Evolutionary conservation across 805 yeast species (phyloP), one percentile per base, ranked within the genome.

Genomic region (Komagataella mondaviorum): DNA sequence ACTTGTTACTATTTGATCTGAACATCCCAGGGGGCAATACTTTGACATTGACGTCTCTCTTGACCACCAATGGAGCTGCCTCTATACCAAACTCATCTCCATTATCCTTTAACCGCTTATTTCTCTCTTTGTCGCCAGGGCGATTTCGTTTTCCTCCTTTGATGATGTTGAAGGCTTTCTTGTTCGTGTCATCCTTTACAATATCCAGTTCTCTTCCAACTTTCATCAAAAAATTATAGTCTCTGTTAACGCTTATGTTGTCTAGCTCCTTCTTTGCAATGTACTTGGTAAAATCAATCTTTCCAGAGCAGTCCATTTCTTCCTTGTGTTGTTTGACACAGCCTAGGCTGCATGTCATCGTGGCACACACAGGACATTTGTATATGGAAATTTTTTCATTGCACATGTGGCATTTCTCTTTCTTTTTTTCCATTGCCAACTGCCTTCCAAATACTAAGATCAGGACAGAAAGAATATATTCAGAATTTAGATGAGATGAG

Each of bases 281-380:
- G 60, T 80, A 88, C 48, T 68, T 67, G 1, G 88, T 71, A 12
- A 77, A 77, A 59, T 85, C 88, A 39, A 80, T 73, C 17, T 59
- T 56, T 0, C 96, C 96, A 3, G 79, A 68, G 61, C 97, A 90
- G 18, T 71, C 71, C 6, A 76, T 67, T 50, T 76, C 75, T 4
- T 56, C 58, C 63, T 88, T 88, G 60, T 90, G 97, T 20, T 72
- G 61, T 54, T 77, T 79, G 23, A 85, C 86, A 67, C 96, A 90
- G 6, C 59, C 71, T 6, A 86, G 61, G 0, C 85, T 79, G 62
- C 97, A 90, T 0, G 91, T 84, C 52, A 67, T 72, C 4, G 69
- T 63, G 5, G 68, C 66, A 60, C 97, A 90, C 16, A 83, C 82
- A 0, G 96, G 96, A 63, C 97, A 90, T 12, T 74, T 80, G 62